Evolutionary conservation across 73 alveolate genomes (phyloP).

Genomic region (Paramecium primaurelia): DNA sequence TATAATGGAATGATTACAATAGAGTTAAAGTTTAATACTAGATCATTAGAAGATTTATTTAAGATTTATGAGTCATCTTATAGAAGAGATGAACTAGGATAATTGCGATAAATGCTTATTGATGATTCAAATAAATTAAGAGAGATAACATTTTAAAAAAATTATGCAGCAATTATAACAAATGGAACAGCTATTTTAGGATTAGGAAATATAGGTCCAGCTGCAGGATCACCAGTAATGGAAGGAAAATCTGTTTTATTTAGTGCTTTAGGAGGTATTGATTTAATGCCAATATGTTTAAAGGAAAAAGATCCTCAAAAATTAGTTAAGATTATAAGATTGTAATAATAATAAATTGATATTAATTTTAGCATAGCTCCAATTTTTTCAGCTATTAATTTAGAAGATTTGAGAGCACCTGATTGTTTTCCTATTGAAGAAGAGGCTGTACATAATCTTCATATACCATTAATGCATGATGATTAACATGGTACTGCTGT

Average conservation of each 20-base stretch:
- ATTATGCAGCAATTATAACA: conserved; percentile 71
- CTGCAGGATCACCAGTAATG: conserved; percentile 89
- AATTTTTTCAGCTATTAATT: conserved; percentile 76
- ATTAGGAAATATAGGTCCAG: conserved; percentile 86
- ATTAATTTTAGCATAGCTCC: conserved; percentile 63
- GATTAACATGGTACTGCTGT: conserved; percentile 92
- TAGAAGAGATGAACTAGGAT: conserved; percentile 51
- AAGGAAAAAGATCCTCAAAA: conserved; percentile 65
- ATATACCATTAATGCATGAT: conserved; percentile 85
- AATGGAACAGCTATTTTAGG: conserved; percentile 88
- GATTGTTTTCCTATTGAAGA: conserved; percentile 80
- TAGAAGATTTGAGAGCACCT: conserved; percentile 87
- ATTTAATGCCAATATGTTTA: conserved; percentile 70
- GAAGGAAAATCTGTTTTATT: conserved; percentile 84
- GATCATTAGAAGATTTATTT: conserved; percentile 57
- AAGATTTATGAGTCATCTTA: conserved; percentile 58
- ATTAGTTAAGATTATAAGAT: not conserved
- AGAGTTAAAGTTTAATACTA: conserved; percentile 55
- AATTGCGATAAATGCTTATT: conserved; percentile 49
- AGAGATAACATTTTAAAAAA: conserved; percentile 72
- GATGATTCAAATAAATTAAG: conserved; percentile 63
- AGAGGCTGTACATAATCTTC: conserved; percentile 67
- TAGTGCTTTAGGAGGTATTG: conserved; percentile 78
- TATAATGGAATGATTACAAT: conserved; percentile 70
- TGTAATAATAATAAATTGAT: not conserved